Base-by-base conservation (phyloP, 768 basidiomycete species). In the Suillus americanus region DNA sequence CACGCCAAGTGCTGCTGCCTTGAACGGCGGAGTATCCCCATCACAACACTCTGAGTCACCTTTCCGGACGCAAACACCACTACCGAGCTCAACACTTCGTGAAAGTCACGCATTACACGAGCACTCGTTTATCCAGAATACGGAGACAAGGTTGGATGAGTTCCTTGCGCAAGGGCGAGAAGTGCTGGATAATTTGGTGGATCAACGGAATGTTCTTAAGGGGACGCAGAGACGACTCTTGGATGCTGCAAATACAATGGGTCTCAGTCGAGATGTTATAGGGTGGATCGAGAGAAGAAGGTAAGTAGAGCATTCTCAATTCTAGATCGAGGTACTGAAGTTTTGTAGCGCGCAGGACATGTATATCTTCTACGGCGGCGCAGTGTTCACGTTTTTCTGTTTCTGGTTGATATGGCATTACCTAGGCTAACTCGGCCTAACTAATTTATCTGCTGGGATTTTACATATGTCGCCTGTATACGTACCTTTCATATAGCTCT, bases 271-370 rank as follows among this genome's bases (percentile, higher is more conserved):
- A 65, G 86, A 97, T 73, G 96, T 97, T 40, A 98, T 99, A 75
- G 89, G 92, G 8, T 99, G 96, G 94, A 96, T 99, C 68, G 97
- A 99, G 73, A 85, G 89, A 67, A 82, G 97, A 76, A 97, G 94
- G 95, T 94, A 66, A 66, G 66, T 10, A 65, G 45, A 64, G 35
- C 20, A 50, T 61, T 43, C 53, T 60, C 18, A 28, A 45, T 2
- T 37, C 46, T 51, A 8, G 33, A 54, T 28, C 28, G 57, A 5
- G 23, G 41, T 71, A 43, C 74, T 72, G 41, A 53, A 41, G 60
- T 54, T 23, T 61, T 30, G 40, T 50, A 97, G 96, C 73, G 95
- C 90, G 50, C 96, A 97, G 74, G 97, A 99, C 73, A 94, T 90
- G 82, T 96, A 94, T 68, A 96, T 99, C 67, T 95, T 99, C 78